Evolutionary conservation across 1,284 basidiomycete genomes (phyloP).

Genomic region (Flammula alnicola): DNA sequence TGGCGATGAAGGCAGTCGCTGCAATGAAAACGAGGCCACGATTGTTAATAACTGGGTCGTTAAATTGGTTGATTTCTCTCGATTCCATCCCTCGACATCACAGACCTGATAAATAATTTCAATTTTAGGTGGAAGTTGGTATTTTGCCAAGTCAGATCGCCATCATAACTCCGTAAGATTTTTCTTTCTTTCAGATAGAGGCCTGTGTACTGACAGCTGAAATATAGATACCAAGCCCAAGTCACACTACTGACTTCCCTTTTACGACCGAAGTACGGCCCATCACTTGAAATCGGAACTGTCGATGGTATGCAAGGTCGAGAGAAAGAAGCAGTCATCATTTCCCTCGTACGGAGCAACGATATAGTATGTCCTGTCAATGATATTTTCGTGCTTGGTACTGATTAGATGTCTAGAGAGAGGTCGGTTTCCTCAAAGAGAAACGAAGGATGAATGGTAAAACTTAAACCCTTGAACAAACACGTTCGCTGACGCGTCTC

Average conservation of each 20-base stretch:
- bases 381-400: neutral
- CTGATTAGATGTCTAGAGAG: slow-evolving; percentile 51
- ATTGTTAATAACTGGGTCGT: slow-evolving; percentile 85
- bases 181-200: neutral
- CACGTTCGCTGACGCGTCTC: neutral
- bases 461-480: slow-evolving; percentile 20
- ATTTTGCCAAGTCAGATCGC: slow-evolving; percentile 81
- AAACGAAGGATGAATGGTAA: slow-evolving; percentile 86
- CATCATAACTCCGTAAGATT: slow-evolving; percentile 85
- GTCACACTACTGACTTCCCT: slow-evolving; percentile 79
- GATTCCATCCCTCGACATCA: neutral
- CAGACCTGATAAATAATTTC: neutral
- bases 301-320: slow-evolving; percentile 95
- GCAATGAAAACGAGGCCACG: slow-evolving; percentile 92
- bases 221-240: slow-evolving; percentile 84
- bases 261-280: slow-evolving; percentile 69
- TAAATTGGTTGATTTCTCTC: slow-evolving; percentile 61
- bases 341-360: slow-evolving; percentile 90
- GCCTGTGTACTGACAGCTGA: neutral
- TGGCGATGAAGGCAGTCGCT: slow-evolving; percentile 83
- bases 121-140: slow-evolving; percentile 65
- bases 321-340: slow-evolving; percentile 89
- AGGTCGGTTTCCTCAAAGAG: slow-evolving; percentile 93
- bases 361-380: slow-evolving; percentile 55
- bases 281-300: slow-evolving; percentile 84